Conservation (phyloP, 2,329 filamentous ascomycete genomes). For the Orbilia blumenaviensis region DNA sequence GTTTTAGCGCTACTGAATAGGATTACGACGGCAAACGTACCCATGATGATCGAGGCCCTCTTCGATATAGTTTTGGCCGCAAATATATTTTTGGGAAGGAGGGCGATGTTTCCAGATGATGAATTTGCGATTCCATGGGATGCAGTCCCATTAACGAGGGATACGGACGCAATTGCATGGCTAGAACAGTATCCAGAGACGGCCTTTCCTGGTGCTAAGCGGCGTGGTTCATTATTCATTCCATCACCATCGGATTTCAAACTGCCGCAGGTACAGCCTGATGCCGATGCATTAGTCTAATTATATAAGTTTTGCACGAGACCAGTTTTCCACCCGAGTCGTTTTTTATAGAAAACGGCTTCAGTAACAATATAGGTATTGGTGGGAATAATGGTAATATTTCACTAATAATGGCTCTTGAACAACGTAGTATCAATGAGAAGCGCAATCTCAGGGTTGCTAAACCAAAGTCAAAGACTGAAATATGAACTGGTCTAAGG, state of each 20-base stretch:
- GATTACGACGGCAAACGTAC: background rate
- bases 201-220: background rate
- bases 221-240: background rate
- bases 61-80: constrained; percentile 6
- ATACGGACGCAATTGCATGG: background rate
- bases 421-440: too few species aligned
- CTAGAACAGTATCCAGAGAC: constrained; percentile 22
- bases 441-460: too few species aligned
- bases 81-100: constrained; percentile 12
- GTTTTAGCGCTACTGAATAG: background rate
- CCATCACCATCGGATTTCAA: background rate
- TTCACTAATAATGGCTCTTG: too few species aligned
- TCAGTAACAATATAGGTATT: too few species aligned
- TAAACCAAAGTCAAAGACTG: too few species aligned
- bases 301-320: background rate
- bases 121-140: background rate
- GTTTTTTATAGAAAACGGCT: too few species aligned
- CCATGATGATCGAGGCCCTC: constrained; percentile 15
- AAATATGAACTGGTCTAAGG: too few species aligned
- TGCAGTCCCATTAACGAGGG: too few species aligned
- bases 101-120: background rate
- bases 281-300: background rate
- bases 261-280: background rate
- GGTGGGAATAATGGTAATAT: too few species aligned
- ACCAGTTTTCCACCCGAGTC: too few species aligned